A percentile compares a stretch with the other conserved stretches of the same genome.
Conservation (phyloP, 2,329 filamentous ascomycete genomes). For the Leptographium lundbergii region DNA sequence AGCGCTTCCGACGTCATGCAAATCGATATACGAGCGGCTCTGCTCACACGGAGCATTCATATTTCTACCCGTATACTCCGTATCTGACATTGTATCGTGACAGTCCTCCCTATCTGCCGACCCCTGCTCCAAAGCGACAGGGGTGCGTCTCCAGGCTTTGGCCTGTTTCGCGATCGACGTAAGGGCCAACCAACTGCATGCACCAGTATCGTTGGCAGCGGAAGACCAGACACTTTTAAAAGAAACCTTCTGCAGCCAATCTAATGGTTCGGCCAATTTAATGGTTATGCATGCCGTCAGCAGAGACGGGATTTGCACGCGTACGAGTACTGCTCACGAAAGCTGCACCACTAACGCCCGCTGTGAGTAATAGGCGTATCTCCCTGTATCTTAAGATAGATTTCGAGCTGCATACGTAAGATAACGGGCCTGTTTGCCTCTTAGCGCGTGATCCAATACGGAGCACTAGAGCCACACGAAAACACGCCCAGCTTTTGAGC, state of each 20-base stretch:
- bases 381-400: neutral
- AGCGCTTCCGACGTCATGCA: neutral
- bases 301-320: neutral
- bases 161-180: neutral
- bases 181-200: neutral
- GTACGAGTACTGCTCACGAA: neutral
- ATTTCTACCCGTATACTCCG: too few relatives aligned
- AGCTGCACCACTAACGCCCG: too few relatives aligned
- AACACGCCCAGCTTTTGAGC: neutral
- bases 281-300: too few relatives aligned
- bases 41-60: neutral
- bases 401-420: neutral
- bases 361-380: neutral
- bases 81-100: neutral
- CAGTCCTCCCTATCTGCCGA: constrained; percentile 7
- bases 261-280: too few relatives aligned
- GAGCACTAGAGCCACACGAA: neutral
- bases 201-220: neutral
- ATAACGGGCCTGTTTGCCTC: neutral
- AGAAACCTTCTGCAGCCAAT: too few relatives aligned
- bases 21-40: neutral
- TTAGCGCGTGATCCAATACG: neutral
- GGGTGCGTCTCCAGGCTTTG: neutral
- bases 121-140: constrained; percentile 3
- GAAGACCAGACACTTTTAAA: too few relatives aligned